These are phyloP conservation scores for Clavispora fructus DNA, from an alignment of 805 yeast species.

Conservation along the genomic window DNA sequence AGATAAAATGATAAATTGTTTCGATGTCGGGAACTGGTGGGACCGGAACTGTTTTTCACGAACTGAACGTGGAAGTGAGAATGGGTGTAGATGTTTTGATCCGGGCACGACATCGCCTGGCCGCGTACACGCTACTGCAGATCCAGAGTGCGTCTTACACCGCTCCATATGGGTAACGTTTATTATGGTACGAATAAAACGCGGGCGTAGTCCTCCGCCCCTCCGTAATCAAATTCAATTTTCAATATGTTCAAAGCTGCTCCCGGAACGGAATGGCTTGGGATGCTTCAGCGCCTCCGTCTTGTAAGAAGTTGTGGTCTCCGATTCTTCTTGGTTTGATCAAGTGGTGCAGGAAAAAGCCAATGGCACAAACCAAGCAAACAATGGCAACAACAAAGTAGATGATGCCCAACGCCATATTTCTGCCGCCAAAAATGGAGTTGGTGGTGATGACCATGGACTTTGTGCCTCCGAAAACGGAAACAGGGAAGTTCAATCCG, in stretches of 20 bases:
- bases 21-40: background rate
- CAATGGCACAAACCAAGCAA: conserved; percentile 62
- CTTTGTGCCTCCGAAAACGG: conserved; percentile 84
- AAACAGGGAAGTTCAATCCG: conserved; percentile 76
- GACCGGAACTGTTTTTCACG: background rate
- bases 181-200: background rate
- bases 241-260: background rate
- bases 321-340: conserved; percentile 82
- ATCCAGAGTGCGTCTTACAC: background rate
- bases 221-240: background rate
- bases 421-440: conserved; percentile 82
- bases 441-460: conserved; percentile 76
- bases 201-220: background rate
- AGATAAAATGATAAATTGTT: background rate
- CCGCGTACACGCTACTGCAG: background rate
- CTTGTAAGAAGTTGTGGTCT: conserved; percentile 58
- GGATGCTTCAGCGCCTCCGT: conserved; percentile 7
- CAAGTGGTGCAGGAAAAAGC: conserved; percentile 75
- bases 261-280: background rate
- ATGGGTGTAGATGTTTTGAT: background rate
- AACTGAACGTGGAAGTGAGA: background rate
- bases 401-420: conserved; percentile 77
- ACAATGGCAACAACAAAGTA: conserved; percentile 81
- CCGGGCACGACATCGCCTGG: background rate
- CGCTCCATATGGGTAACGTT: background rate